Evolutionary conservation across 2,329 filamentous ascomycete genomes (phyloP).

Genomic region (Atkinsonella texensis): DNA sequence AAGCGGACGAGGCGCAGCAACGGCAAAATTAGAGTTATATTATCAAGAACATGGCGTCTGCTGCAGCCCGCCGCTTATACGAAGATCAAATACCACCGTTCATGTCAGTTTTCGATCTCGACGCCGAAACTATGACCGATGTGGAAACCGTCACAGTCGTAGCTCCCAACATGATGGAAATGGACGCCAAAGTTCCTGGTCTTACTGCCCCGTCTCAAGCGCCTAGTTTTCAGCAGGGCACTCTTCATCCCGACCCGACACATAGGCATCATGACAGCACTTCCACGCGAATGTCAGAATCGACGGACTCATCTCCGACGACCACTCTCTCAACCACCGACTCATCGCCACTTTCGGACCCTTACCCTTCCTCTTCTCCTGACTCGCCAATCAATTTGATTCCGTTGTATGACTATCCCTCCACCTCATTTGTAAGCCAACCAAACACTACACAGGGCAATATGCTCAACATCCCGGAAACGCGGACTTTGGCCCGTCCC

Average conservation of each 20-base stretch:
- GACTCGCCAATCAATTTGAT: conserved; percentile 73
- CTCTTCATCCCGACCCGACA: conserved; percentile 33
- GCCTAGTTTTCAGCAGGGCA: conserved; percentile 25
- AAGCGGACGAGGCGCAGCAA: not conserved
- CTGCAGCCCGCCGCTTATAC: conserved; percentile 47
- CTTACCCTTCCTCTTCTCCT: conserved; percentile 82
- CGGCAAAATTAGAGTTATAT: not conserved
- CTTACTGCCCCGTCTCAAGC: conserved; percentile 25
- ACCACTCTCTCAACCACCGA: conserved; percentile 89
- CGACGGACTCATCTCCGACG: conserved; percentile 87
- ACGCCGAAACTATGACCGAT: conserved; percentile 42
- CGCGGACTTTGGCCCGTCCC: conserved; percentile 36
- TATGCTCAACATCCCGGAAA: conserved; percentile 31
- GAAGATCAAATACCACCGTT: conserved; percentile 64
- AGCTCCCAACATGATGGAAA: conserved; percentile 38
- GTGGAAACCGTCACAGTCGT: conserved; percentile 41
- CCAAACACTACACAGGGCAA: conserved; percentile 17
- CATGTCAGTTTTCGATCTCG: conserved; percentile 63
- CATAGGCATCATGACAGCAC: conserved; percentile 67
- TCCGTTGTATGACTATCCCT: conserved; percentile 56
- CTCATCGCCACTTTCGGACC: conserved; percentile 79
- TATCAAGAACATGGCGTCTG: conserved; percentile 44
- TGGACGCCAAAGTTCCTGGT: conserved; percentile 28
- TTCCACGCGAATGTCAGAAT: conserved; percentile 69
- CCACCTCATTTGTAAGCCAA: conserved; percentile 41